Base-by-base conservation (phyloP, 2,329 filamentous ascomycete species). In the Trichoderma atrobrunneum region DNA sequence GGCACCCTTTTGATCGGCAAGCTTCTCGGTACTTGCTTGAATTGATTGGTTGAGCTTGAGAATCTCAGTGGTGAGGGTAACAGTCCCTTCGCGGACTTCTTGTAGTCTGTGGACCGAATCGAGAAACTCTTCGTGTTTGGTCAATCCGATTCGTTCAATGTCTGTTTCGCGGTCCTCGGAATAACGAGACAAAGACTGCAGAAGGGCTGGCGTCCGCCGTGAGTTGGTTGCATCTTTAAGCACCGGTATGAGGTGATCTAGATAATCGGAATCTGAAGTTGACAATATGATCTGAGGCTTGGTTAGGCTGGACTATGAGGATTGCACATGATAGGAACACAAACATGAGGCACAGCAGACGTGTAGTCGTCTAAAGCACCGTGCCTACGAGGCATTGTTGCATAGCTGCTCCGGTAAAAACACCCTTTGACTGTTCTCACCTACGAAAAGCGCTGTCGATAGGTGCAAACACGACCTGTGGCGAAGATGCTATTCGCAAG, bases 71-170 rank as follows among this genome's bases (percentile, higher is more conserved):
- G 95, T 98, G 78, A 99, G 85, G 60, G 89, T 87, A 54, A 97
- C 94, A 0, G 95, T 98, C 54, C 94, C 94, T 81, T 98, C 93
- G 69, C 95, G 92, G 66, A 98, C 94, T 72, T 90, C 89, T 76
- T 98, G 92, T n/a, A 99, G 88, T 79, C 97, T 94, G 78, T 96
- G 97, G 76, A 99, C 94, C 0, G 95, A 98, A 75, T 89, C 90
- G 39, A 98, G 91, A 79, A 99, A 99, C 78, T 98, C 96, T 79
- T 98, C 95, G 78, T 99, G 96, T 78, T 98, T 97, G 12, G 93
- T 95, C 78, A 97, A 91, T 77, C 96, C 97, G 77, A 98, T 97
- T 26, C 90, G 90, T 83, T 99, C 96, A 75, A 99, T 98, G 77
- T 98, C 95, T 16, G 89, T 83, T 81, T 99, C 96, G 73, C 95